These are phyloP conservation scores for Musa troglodytarum DNA, from an alignment of 176 grass and related monocot genomes.

Conservation along the genomic window DNA sequence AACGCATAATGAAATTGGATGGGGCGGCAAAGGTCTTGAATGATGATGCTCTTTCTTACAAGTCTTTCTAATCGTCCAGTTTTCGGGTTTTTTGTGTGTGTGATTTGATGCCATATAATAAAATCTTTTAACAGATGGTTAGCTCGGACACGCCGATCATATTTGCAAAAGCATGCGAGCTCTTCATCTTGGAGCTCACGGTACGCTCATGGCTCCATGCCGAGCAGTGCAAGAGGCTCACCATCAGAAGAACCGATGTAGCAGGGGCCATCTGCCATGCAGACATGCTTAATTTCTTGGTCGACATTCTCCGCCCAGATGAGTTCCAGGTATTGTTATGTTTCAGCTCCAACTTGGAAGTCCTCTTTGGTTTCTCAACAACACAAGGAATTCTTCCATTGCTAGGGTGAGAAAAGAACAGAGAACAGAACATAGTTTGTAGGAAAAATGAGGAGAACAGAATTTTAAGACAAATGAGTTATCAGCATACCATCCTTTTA, in stretches of 20 bases:
- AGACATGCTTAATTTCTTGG: conserved; percentile 6
- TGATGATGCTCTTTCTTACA: neutral
- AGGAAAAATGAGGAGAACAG: neutral
- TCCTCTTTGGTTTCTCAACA: neutral
- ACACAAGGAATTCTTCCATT: neutral
- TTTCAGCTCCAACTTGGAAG: neutral
- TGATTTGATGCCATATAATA: neutral
- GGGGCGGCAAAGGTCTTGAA: conserved; percentile 13
- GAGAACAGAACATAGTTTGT: neutral
- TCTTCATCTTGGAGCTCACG: conserved; percentile 17
- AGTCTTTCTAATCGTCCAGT: neutral
- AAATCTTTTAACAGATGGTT: conserved; percentile 4
- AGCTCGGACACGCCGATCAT: conserved; percentile 9
- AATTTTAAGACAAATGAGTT: neutral
- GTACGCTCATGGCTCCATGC: conserved; percentile 21
- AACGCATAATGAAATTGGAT: conserved; percentile 17
- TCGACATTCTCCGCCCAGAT: neutral
- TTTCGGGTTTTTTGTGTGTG: neutral
- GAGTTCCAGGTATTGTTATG: neutral
- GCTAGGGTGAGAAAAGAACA: neutral
- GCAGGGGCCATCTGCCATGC: conserved; percentile 8
- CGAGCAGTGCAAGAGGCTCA: conserved; percentile 12
- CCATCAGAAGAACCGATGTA: conserved; percentile 11
- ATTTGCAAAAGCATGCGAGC: conserved; percentile 14
- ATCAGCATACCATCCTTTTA: neutral